Percentiles rank a stretch among this genome's conserved stretches.
These are phyloP conservation scores for Heterococcus sp. DNA, from an alignment of 108 stramenopile genomes.

Conservation along the genomic window DNA sequence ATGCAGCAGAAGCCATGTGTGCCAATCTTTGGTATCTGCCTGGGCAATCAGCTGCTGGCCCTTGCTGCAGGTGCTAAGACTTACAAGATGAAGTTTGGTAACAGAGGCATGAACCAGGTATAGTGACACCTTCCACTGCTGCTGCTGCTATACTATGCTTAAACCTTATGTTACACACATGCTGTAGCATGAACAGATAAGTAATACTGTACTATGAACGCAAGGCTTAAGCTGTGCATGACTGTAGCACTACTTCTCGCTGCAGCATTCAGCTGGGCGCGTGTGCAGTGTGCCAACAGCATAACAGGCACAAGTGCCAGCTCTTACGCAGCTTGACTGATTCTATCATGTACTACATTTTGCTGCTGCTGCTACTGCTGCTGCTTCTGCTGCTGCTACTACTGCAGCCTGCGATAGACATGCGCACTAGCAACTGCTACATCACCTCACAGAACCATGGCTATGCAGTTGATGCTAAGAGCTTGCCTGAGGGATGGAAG, in stretches of 20 bases:
- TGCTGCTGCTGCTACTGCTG: no score
- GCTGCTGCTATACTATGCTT: conserved; percentile 37
- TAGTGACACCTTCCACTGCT: no score
- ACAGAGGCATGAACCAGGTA: conserved; percentile 78
- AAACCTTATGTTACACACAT: background rate
- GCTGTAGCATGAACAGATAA: no score
- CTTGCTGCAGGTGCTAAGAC: conserved; percentile 90
- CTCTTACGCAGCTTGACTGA: no score
- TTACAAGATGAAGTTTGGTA: conserved; percentile 97
- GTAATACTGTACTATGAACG: no score
- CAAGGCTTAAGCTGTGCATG: no score
- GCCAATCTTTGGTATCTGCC: conserved; percentile 98
- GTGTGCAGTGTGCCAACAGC: no score
- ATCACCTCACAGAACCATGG: conserved; percentile 98
- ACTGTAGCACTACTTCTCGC: no score
- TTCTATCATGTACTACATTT: no score
- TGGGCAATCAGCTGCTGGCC: conserved; percentile 96
- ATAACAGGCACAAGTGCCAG: background rate
- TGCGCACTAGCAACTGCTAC: conserved; percentile 96
- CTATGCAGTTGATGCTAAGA: conserved; percentile 80
- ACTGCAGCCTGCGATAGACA: conserved; percentile 96
- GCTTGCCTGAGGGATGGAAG: conserved; percentile 86
- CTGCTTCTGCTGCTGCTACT: no score
- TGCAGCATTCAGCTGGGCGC: no score
- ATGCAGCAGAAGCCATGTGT: conserved; percentile 52